These are phyloP conservation scores for Coemansia sp. DNA, from an alignment of 192 early-diverging fungal species.

Conservation along the genomic window DNA sequence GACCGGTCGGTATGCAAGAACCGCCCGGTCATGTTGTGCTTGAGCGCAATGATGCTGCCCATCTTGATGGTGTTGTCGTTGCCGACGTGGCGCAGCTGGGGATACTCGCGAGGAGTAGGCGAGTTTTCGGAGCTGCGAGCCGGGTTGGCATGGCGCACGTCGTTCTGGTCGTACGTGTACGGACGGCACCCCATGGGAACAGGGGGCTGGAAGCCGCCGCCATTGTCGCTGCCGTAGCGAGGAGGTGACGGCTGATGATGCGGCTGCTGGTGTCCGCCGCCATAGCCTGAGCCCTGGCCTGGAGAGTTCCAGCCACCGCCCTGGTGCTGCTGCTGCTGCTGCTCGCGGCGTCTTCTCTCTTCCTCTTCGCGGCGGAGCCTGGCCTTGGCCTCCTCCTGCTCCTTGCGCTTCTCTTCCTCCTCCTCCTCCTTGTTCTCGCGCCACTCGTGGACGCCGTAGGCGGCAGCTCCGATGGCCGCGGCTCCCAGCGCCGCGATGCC, in stretches of 20 bases:
- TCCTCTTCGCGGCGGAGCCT: conserved; percentile 14
- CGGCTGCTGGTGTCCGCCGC: conserved; percentile 15
- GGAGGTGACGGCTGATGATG: conserved; percentile 8
- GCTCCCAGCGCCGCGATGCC: conserved; percentile 26
- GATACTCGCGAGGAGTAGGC: conserved; percentile 46
- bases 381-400: conserved; percentile 17
- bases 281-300: conserved; percentile 38
- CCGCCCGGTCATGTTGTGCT: conserved; percentile 58
- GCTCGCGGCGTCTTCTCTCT: conserved; percentile 16
- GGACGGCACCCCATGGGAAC: conserved; percentile 25
- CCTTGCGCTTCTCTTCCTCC: conserved; percentile 18
- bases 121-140: conserved; percentile 40
- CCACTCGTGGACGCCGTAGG: conserved; percentile 47
- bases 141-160: conserved; percentile 43
- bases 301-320: conserved; percentile 21
- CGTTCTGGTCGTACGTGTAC: conserved; percentile 41
- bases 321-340: conserved; percentile 22
- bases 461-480: conserved; percentile 28
- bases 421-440: conserved; percentile 33
- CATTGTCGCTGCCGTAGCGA: conserved; percentile 6
- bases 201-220: conserved; percentile 32
- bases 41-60: conserved; percentile 55
- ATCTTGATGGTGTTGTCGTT: conserved; percentile 41
- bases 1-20: conserved; percentile 52
- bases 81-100: conserved; percentile 30